phyloP scores from a whole-genome alignment of 2,329 filamentous ascomycete genomes.

The Cordyceps javanica region DNA sequence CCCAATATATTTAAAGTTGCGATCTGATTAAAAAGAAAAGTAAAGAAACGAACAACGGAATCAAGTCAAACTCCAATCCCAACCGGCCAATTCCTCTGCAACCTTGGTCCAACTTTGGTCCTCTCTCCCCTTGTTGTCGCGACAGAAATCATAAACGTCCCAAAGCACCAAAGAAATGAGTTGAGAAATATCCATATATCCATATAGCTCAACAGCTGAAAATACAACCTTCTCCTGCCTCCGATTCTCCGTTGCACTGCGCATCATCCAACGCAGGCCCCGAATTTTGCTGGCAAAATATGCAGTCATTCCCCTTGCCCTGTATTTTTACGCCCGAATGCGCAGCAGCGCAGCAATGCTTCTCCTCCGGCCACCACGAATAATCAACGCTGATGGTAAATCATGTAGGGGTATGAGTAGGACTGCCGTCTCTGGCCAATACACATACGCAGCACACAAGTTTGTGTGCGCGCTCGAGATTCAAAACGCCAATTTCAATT shows the following conservation, averaged over 20 bases:
- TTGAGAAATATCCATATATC: neutral
- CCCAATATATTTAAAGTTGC: constrained; percentile 7
- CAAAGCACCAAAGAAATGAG: constrained; percentile 3
- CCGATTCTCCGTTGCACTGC: neutral
- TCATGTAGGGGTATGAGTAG: constrained; percentile 4
- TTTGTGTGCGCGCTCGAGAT: neutral
- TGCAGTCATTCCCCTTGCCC: neutral
- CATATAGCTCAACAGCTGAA: constrained; percentile 1
- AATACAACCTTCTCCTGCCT: neutral
- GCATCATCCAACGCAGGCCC: neutral
- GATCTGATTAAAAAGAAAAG: constrained; percentile 4
- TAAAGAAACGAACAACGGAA: neutral
- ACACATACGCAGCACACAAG: constrained; percentile 1
- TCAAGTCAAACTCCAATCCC: constrained; percentile 5
- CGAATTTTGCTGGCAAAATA: neutral
- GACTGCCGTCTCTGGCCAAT: constrained; percentile 1
- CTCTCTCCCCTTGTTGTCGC: neutral
- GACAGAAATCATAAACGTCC: neutral
- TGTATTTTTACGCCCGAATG: neutral
- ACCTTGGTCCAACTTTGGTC: neutral
- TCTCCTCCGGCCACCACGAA: neutral
- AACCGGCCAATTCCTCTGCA: neutral
- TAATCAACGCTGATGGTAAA: constrained; percentile 6
- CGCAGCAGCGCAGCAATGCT: neutral
- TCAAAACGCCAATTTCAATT: constrained; percentile 11